phyloP scores from a whole-genome alignment of 2,329 filamentous ascomycete species.

The Neofusicoccum cordaticola region DNA sequence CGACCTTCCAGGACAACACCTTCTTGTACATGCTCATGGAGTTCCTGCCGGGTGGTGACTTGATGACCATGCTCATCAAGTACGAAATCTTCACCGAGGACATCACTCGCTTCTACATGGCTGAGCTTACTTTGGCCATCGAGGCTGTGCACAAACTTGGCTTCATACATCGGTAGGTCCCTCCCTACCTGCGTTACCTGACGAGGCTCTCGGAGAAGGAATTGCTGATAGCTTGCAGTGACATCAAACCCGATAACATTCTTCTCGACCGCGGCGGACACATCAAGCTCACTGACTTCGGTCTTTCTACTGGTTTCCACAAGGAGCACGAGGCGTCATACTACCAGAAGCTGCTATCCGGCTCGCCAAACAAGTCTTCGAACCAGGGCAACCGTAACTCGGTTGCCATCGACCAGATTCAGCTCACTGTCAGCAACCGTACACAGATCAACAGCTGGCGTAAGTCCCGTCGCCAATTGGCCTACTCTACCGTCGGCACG shows the following conservation, averaged over 20 bases:
- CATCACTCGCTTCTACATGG: slow-evolving; percentile 98
- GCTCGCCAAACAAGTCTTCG: slow-evolving; percentile 46
- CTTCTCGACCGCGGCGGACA: slow-evolving; percentile 91
- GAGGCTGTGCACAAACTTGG: slow-evolving; percentile 97
- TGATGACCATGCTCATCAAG: slow-evolving; percentile 99
- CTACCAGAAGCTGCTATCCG: slow-evolving; percentile 92
- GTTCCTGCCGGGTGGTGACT: slow-evolving; percentile 92
- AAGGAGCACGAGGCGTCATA: slow-evolving; percentile 97
- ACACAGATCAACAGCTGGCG: slow-evolving; percentile 98
- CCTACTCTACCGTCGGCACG: slow-evolving; percentile 96
- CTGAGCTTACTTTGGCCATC: slow-evolving; percentile 95
- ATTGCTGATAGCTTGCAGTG: slow-evolving; percentile 54
- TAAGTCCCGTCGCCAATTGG: slow-evolving; percentile 90
- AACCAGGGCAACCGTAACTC: slow-evolving; percentile 73
- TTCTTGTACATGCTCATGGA: slow-evolving; percentile 99
- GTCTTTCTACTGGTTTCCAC: slow-evolving; percentile 95
- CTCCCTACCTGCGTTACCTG: neutral
- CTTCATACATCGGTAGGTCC: slow-evolving; percentile 88
- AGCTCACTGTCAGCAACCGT: slow-evolving; percentile 95
- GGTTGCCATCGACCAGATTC: slow-evolving; percentile 95
- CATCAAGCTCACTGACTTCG: slow-evolving; percentile 97
- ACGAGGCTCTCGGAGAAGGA: neutral
- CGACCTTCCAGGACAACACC: slow-evolving; percentile 93
- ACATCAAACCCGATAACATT: slow-evolving; percentile 99
- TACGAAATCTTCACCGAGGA: slow-evolving; percentile 99